These are phyloP conservation scores for Aristolochia californica DNA, from an alignment of 164 flowering plant genomes.

Conservation along the genomic window DNA sequence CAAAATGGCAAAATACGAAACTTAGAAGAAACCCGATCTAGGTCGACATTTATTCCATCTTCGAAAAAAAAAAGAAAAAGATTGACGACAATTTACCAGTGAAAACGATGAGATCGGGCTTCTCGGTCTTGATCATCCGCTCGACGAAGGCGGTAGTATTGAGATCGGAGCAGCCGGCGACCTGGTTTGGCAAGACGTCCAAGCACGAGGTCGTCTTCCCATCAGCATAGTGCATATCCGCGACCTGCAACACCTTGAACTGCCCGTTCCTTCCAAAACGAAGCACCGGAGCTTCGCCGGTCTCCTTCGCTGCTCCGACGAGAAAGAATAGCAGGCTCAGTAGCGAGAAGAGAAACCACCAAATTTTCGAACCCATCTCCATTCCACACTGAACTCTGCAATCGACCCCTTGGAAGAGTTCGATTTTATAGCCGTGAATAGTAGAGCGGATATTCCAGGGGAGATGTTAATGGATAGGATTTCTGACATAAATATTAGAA, in stretches of 20 bases:
- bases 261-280: constrained; percentile 31
- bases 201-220: constrained; percentile 53
- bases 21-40: no score
- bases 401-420: no score
- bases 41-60: no score
- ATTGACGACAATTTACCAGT: constrained; percentile 37
- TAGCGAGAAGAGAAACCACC: background rate
- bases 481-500: no score
- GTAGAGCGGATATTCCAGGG: no score
- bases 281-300: constrained; percentile 2
- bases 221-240: constrained; percentile 86
- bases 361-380: background rate
- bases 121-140: constrained; percentile 68
- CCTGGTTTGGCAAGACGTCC: constrained; percentile 51
- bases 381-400: background rate
- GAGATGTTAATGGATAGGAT: no score
- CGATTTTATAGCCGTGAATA: no score
- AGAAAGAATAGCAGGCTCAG: no score
- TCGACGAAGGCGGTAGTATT: constrained; percentile 70
- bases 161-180: constrained; percentile 70
- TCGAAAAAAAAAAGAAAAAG: no score
- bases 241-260: constrained; percentile 85
- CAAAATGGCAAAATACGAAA: no score
- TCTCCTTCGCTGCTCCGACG: background rate
- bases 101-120: constrained; percentile 80